Evolutionary conservation across 169 alveolate species (phyloP).

Genomic region (Perkinsus marinus): DNA sequence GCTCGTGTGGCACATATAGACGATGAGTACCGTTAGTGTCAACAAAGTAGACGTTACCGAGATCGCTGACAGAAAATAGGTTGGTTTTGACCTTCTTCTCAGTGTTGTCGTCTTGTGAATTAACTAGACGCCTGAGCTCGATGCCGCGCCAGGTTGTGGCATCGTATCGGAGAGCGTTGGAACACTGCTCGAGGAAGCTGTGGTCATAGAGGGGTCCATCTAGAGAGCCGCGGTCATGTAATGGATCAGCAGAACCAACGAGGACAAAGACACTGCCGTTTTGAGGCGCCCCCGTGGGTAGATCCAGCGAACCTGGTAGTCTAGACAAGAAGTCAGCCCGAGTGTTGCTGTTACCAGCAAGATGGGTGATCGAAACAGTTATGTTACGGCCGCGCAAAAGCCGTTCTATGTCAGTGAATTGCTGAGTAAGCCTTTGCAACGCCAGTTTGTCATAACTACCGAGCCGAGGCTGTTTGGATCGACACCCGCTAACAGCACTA

Average conservation of each 20-base stretch:
- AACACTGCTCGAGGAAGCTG: neutral
- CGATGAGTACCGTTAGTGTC: neutral
- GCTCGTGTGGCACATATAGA: neutral
- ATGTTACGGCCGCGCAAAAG: neutral
- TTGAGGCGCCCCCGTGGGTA: too few relatives aligned
- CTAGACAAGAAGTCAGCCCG: neutral
- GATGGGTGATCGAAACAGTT: neutral
- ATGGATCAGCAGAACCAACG: neutral
- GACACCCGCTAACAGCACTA: neutral
- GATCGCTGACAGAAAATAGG: neutral
- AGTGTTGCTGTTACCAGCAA: neutral
- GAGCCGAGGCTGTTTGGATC: neutral
- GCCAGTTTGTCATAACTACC: neutral
- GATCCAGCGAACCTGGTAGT: neutral
- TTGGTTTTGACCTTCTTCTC: neutral
- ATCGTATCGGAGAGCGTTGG: neutral
- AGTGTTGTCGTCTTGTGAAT: neutral
- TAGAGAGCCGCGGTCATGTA: neutral
- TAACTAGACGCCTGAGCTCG: neutral
- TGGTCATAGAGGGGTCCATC: neutral
- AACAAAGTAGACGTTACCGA: neutral
- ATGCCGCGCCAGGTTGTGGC: neutral
- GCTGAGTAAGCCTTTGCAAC: neutral
- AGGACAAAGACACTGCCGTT: neutral
- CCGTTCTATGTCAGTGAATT: neutral